Evolutionary conservation across 768 basidiomycete species (phyloP).

Genomic region (Panellus pusillus): DNA sequence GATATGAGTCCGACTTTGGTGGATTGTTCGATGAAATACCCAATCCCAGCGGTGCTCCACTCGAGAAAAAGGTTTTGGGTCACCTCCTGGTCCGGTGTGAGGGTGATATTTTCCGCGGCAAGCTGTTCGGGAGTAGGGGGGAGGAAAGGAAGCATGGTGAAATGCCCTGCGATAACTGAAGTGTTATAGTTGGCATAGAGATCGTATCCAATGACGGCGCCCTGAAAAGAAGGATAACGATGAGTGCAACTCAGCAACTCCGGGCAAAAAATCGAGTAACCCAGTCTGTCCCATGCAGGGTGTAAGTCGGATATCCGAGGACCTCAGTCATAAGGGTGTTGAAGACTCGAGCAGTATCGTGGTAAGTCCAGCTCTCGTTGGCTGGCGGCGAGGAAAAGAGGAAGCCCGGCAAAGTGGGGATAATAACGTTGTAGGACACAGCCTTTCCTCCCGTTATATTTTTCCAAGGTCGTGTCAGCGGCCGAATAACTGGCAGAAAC

Average conservation of each 20-base stretch:
- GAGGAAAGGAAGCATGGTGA: slow-evolving; percentile 15
- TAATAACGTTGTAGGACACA: slow-evolving; percentile 7
- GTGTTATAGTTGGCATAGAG: slow-evolving; percentile 7
- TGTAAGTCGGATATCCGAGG: slow-evolving; percentile 26
- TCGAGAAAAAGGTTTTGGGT: background rate
- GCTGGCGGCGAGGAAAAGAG: slow-evolving; percentile 21
- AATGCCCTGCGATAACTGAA: slow-evolving; percentile 12
- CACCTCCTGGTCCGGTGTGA: background rate
- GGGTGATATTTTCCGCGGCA: background rate
- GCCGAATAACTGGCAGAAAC: slow-evolving; percentile 11
- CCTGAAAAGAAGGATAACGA: background rate
- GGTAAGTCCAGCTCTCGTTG: slow-evolving; percentile 17
- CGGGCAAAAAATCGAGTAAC: slow-evolving; percentile 6
- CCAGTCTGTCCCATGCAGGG: slow-evolving; percentile 26
- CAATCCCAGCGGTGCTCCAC: background rate
- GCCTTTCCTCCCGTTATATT: background rate
- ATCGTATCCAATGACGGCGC: background rate
- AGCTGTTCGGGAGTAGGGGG: slow-evolving; percentile 5
- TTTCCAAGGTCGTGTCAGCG: slow-evolving; percentile 1
- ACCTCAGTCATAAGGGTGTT: slow-evolving; percentile 29
- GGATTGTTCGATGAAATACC: background rate
- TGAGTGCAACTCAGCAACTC: background rate
- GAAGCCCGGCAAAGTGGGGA: slow-evolving; percentile 21
- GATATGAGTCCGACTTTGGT: background rate
- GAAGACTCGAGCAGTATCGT: slow-evolving; percentile 27